phyloP scores from a whole-genome alignment of 768 basidiomycete genomes.

The Amanita pallidorosea region DNA sequence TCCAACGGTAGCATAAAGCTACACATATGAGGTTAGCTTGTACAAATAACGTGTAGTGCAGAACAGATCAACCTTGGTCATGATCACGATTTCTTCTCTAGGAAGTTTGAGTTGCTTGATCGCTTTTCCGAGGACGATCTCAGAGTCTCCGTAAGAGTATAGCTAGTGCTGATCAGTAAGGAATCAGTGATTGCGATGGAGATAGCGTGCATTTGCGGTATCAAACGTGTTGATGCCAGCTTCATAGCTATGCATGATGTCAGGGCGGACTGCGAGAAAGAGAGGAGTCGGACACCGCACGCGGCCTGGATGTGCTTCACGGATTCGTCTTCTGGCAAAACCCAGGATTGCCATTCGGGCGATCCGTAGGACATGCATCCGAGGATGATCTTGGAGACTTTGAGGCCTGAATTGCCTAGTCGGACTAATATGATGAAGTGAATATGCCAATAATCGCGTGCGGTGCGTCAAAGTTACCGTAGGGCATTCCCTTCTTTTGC shows the following conservation, averaged over 20 bases:
- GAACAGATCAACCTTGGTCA: slow-evolving; percentile 44
- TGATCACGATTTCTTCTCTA: slow-evolving; percentile 63
- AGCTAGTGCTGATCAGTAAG: slow-evolving; percentile 21
- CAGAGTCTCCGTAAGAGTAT: slow-evolving; percentile 59
- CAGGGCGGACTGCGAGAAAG: background rate
- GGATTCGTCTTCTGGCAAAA: slow-evolving; percentile 35
- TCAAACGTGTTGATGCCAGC: slow-evolving; percentile 58
- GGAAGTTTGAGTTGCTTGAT: slow-evolving; percentile 58
- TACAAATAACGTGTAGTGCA: slow-evolving; percentile 10
- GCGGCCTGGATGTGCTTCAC: slow-evolving; percentile 42
- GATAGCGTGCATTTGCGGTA: slow-evolving; percentile 33
- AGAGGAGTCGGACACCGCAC: slow-evolving; percentile 17
- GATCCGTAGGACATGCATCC: slow-evolving; percentile 54
- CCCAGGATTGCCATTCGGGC: slow-evolving; percentile 40
- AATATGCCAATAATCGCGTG: background rate
- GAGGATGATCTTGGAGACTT: slow-evolving; percentile 56
- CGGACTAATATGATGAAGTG: slow-evolving; percentile 23
- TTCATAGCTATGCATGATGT: slow-evolving; percentile 31
- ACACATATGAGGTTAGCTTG: slow-evolving; percentile 2
- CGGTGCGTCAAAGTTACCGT: background rate
- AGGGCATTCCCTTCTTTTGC: background rate
- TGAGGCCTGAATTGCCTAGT: slow-evolving; percentile 42
- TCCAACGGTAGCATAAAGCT: background rate
- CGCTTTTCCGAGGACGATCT: slow-evolving; percentile 62
- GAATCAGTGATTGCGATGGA: background rate